Conservation (phyloP, 2,329 filamentous ascomycete species). For the Hymenoscyphus infarciens region DNA sequence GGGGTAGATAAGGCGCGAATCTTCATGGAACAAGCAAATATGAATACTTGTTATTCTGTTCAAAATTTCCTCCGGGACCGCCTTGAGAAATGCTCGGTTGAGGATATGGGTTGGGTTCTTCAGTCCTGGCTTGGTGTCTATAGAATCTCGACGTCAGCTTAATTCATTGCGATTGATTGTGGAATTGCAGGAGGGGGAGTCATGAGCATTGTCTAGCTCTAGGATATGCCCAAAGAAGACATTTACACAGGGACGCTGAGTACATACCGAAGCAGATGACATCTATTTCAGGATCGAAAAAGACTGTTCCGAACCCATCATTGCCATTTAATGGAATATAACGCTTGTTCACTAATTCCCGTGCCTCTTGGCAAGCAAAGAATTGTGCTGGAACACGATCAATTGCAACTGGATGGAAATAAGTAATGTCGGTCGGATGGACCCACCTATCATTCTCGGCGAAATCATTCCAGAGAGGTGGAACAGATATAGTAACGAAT, state of each 20-base stretch:
- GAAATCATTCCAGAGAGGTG: background rate
- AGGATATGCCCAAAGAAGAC: too few relatives aligned
- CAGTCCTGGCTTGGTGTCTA: too few relatives aligned
- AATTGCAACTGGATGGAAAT: background rate
- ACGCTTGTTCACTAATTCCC: background rate
- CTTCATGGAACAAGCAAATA: background rate
- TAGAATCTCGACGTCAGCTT: too few relatives aligned
- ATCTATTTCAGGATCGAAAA: slow-evolving; percentile 1
- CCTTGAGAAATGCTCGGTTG: background rate
- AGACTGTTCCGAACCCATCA: background rate
- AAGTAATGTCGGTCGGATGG: background rate
- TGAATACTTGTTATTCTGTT: background rate
- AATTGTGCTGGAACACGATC: background rate
- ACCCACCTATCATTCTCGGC: background rate
- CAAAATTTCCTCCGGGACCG: background rate
- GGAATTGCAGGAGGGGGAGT: background rate
- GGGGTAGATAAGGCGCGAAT: too few relatives aligned
- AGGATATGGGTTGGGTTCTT: too few relatives aligned
- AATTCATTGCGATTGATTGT: background rate
- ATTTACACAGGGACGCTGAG: too few relatives aligned
- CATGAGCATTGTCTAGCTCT: background rate
- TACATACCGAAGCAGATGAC: background rate
- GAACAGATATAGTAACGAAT: background rate
- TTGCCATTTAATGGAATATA: slow-evolving; percentile 3
- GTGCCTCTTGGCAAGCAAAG: slow-evolving; percentile 5